Base-by-base conservation (phyloP, 371 early-diverging fungal species). In the Aphelidium insulamus region DNA sequence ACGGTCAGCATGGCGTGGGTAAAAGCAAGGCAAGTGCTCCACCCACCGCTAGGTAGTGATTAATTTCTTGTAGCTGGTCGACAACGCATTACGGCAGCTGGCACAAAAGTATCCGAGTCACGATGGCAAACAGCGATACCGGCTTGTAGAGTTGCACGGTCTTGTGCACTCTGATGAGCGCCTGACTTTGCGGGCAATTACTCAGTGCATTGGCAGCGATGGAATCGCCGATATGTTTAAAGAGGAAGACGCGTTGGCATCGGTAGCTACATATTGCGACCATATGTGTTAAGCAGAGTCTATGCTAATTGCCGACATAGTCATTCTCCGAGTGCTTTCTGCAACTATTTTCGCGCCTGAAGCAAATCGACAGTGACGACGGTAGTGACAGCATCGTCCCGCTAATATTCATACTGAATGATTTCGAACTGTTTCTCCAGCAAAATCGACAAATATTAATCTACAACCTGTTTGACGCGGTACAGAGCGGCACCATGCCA, bases 391-490 rank as follows among this genome's bases (percentile, higher is more conserved):
- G 55, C 0, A 64, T 61, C 2, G 40, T 62, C 20, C 78, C 80
- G 0, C 57, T 86, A 12, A 46, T 92, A 16, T 77, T 91, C 45
- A 57, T 84, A 10, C 48, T 92, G 25, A 88, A 92, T 23, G 84
- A 84, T 41, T 77, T 92, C 40, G 87, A 85, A 43, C 46, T 73
- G 26, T 81, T 88, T 55, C 77, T 86, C 1, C 64, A 71, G 31
- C 87, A 86, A 33, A 66, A 80, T 4, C 81, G 80, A 38, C 88
- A 92, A 47, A 59, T 77, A 0, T 54, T 92, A 10, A 57, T 92
- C 5, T 90, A 92, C 45, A 90, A 82, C 38, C 50, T 92, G 25
- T 82, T 92, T 53, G 91, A 90, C 44, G 59, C 77, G 15, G 76
- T 76, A 0, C 87, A 85, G 46, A 74, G 71, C 40, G 63, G 68